A percentile compares a stretch with the other conserved stretches of the same genome.
phyloP scores from a whole-genome alignment of 1,284 basidiomycete species.

The Spongispora temasekensis region DNA sequence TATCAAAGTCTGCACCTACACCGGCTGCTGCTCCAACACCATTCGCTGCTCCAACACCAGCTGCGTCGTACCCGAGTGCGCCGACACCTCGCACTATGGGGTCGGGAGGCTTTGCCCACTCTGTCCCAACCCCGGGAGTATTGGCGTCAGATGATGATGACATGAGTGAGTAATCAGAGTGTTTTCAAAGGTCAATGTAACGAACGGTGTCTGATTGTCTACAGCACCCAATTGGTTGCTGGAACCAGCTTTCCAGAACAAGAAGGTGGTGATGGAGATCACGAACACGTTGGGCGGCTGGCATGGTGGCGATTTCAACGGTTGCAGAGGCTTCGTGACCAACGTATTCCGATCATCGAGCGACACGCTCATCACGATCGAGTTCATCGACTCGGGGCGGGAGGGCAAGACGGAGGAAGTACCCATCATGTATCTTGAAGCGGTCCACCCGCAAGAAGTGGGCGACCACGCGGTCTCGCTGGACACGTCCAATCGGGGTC shows the following conservation, averaged over 20 bases:
- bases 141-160: constrained; percentile 30
- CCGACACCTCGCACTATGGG: constrained; percentile 40
- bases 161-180: constrained; percentile 21
- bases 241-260: constrained; percentile 33
- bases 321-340: constrained; percentile 45
- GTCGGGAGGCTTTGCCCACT: constrained; percentile 20
- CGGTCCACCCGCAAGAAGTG: constrained; percentile 21
- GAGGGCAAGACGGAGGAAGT: constrained; percentile 26
- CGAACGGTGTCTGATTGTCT: constrained; percentile 6
- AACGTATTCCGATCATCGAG: constrained; percentile 38
- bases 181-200: no score
- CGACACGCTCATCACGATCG: constrained; percentile 30
- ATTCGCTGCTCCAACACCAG: constrained; percentile 38
- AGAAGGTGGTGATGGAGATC: constrained; percentile 54
- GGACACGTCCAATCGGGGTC: constrained; percentile 16
- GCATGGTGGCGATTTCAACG: constrained; percentile 57
- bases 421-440: constrained; percentile 31
- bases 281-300: constrained; percentile 50
- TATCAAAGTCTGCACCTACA: constrained; percentile 50
- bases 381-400: constrained; percentile 25
- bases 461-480: constrained; percentile 30
- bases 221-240: constrained; percentile 28
- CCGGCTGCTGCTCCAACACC: constrained; percentile 59
- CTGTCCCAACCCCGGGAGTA: constrained; percentile 40
- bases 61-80: constrained; percentile 32